These are phyloP conservation scores for Triticum dicoccoides DNA, from an alignment of 176 grass and related monocot genomes.

Conservation along the genomic window DNA sequence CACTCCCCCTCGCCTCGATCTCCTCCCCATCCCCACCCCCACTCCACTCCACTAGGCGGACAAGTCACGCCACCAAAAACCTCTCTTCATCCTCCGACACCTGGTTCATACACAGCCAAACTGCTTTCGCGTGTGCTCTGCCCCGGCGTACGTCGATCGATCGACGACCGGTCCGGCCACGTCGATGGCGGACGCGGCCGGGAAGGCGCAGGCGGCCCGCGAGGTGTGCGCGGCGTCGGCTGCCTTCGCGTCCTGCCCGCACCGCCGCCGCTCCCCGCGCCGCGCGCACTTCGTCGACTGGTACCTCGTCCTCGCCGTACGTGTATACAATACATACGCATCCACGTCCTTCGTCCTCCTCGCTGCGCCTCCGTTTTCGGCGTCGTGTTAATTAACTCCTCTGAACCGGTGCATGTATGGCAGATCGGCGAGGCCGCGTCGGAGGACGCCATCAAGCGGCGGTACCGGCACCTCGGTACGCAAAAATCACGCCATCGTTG, in stretches of 20 bases:
- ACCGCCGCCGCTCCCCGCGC: conserved; percentile 43
- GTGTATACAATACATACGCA: neutral
- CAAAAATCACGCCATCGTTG: neutral
- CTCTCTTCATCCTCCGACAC: neutral
- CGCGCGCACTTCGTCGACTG: conserved; percentile 82
- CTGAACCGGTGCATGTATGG: neutral
- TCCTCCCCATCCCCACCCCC: neutral
- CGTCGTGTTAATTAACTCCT: neutral
- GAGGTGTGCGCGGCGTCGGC: conserved; percentile 61
- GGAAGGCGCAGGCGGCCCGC: conserved; percentile 32
- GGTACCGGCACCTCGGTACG: conserved; percentile 78
- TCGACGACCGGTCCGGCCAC: too few species aligned
- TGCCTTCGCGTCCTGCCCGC: conserved; percentile 59
- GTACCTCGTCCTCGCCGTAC: conserved; percentile 93
- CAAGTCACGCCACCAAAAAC: neutral
- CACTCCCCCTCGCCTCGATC: neutral
- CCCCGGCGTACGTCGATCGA: too few species aligned
- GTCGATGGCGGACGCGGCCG: neutral
- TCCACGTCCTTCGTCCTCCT: neutral
- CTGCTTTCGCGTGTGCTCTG: too few species aligned
- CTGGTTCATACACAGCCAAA: too few species aligned
- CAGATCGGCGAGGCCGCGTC: conserved; percentile 62
- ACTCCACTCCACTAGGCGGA: neutral
- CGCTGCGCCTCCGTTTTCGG: neutral
- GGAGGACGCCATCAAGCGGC: conserved; percentile 52